These are phyloP conservation scores for Sanghuangporus baumii DNA, from an alignment of 1,284 basidiomycete species.

Conservation along the genomic window DNA sequence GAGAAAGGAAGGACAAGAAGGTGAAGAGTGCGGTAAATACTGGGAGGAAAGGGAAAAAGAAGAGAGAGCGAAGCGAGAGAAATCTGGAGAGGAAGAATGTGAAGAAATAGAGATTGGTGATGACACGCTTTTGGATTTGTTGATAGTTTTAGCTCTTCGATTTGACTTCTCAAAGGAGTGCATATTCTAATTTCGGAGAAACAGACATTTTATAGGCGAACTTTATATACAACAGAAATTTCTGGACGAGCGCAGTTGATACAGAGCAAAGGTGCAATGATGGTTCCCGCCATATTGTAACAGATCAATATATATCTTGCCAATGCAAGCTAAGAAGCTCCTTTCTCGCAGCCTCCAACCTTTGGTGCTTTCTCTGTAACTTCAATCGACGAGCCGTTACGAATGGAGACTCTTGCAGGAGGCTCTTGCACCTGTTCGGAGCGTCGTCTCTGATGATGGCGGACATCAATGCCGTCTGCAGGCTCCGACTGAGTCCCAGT, in stretches of 20 bases:
- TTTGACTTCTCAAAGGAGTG: background rate
- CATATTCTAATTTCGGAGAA: background rate
- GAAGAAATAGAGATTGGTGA: conserved; percentile 42
- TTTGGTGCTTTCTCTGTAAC: conserved; percentile 44
- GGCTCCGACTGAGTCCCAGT: conserved; percentile 27
- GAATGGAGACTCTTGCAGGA: conserved; percentile 49
- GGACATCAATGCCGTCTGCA: conserved; percentile 39
- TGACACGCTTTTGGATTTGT: background rate
- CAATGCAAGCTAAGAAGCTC: conserved; percentile 34
- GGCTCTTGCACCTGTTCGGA: conserved; percentile 41
- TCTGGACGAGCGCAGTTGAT: background rate
- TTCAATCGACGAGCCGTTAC: conserved; percentile 45
- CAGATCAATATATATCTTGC: background rate
- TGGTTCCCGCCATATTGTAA: background rate
- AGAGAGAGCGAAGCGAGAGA: conserved; percentile 53
- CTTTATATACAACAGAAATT: background rate
- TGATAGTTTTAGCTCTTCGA: background rate
- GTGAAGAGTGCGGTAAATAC: conserved; percentile 23
- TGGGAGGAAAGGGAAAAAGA: conserved; percentile 35
- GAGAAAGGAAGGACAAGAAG: conserved; percentile 43
- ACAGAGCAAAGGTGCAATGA: no score
- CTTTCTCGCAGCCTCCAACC: conserved; percentile 42
- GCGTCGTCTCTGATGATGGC: conserved; percentile 43
- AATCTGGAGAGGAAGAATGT: conserved; percentile 49
- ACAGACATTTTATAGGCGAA: background rate